These are phyloP conservation scores for Saccharomyces hybrid DNA, from an alignment of 1,139 yeast species.

Conservation along the genomic window DNA sequence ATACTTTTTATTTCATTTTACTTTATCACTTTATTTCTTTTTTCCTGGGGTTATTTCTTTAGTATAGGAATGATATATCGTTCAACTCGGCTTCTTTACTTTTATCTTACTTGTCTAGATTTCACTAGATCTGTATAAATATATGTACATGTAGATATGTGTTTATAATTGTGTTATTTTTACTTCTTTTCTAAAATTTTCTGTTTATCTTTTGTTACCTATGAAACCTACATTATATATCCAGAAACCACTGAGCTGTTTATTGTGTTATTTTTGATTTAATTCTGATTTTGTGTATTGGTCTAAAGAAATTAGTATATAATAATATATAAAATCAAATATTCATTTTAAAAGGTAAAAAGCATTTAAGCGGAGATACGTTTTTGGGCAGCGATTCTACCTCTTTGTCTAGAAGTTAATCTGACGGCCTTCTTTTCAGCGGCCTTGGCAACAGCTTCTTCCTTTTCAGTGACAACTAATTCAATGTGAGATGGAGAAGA, in stretches of 20 bases:
- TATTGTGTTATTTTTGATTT: not conserved
- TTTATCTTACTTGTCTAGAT: not conserved
- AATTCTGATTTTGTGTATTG: not conserved
- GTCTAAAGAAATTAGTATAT: not conserved
- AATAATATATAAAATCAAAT: not conserved
- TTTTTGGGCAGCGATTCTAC: too few relatives aligned
- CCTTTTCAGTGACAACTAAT: too few relatives aligned
- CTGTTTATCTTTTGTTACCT: not conserved
- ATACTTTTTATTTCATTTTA: not conserved
- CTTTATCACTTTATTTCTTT: not conserved
- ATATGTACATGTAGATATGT: not conserved
- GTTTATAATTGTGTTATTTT: not conserved
- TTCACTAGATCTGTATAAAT: not conserved
- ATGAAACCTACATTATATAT: not conserved
- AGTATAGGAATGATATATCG: not conserved
- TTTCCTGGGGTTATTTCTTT: not conserved
- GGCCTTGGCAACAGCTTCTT: too few relatives aligned
- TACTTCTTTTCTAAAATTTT: not conserved
- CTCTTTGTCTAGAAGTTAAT: too few relatives aligned
- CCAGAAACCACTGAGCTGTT: not conserved
- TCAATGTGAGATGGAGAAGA: too few relatives aligned
- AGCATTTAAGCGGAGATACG: conserved; percentile 11
- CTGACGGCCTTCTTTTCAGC: too few relatives aligned
- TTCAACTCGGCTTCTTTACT: not conserved
- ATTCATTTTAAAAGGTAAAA: not conserved